Evolutionary conservation across 2,329 filamentous ascomycete species (phyloP), one percentile per base, ranked within the genome.

Genomic region (Pleomassaria siparia): DNA sequence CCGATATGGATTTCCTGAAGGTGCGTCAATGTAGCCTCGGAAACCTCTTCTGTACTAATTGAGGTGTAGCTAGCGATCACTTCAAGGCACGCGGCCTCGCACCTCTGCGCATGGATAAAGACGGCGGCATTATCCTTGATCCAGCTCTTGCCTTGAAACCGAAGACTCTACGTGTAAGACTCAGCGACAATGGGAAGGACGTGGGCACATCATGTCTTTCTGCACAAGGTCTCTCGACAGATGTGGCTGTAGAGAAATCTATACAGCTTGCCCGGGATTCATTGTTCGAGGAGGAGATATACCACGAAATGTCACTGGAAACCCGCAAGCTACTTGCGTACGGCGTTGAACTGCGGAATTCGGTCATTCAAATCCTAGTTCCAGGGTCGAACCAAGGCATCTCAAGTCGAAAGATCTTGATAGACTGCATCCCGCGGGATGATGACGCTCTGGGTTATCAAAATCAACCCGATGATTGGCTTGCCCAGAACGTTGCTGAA

Each of bases 281-380:
- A 41, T 78, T 92, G 16, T 91, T 89, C 59, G 84, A 88, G 22
- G 86, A 91, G 63, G 94, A 99, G 66, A 74, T 99, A 1, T 96
- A 91, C 80, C 85, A 95, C 58, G 94, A 99, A 71, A 77, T 97
- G 50, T 85, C 86, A 43, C 81, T 89, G 15, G 94, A 99, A 71
- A 85, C 88, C 0, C 86, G 91, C 13, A 79, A 80, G 0, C 76
- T 96, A 18, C 79, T 86, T 2, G 83, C 85, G 10, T 85, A 88
- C 50, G 83, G 86, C 9, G 85, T 96, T 11, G 80, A 79, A 21
- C 80, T 85, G 12, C 78, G 82, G 28, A 83, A 72, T 11, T 67
- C 70, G 2, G 61, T 67, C 20, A 72, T 79, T 33, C 51, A 62
- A 36, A 43, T 73, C 45, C 53, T 66, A 8, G 54, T 51, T 37